Evolutionary conservation across 169 alveolate genomes (phyloP), one percentile per base, ranked within the genome.

Genomic region (Cryptosporidium parvum): DNA sequence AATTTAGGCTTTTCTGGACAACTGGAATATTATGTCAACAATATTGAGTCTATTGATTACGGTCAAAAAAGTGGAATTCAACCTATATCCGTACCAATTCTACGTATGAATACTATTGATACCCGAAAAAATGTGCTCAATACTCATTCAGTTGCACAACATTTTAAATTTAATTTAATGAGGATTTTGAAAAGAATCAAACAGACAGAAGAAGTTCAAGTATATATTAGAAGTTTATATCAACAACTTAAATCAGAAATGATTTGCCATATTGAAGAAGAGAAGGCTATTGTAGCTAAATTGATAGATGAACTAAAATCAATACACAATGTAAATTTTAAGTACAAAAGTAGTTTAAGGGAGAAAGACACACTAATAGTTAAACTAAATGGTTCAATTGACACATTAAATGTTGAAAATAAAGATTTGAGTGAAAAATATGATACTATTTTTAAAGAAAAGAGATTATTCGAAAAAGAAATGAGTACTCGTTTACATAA

Each of bases 311-410:
- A 73, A 56, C 12, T 52, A 26, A 35, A 73, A 8, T 37, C 33
- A 23, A 2, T 56, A 9, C 14, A 35, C 68, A 35, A 33, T 33
- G 16, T 56, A 12, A 73, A 73, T 31, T n/a, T 53, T 16, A 39
- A 3, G 52, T 62, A 31, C 31, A 21, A 73, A 53, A 35, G 7
- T 26, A 59, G 18, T 35, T 7, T 73, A 51, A 23, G 9, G 16
- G 71, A 59, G 23, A 73, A 73, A 21, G 68, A 73, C 21, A 4
- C 18, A 16, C 23, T 73, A 37, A 0, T 73, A 18, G 56, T 10
- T 10, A 53, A 52, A 31, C 31, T 73, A 9, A 59, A 37, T 58
- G 58, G 31, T 73, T 73, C 86, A 53, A 53, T 73, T 18, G n/a
- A 58, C 12, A 31, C 56, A 16, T n/a, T 56, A 35, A 73, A 73